Evolutionary conservation across 1,284 basidiomycete species (phyloP).

Genomic region (Leccinum ponderosum): DNA sequence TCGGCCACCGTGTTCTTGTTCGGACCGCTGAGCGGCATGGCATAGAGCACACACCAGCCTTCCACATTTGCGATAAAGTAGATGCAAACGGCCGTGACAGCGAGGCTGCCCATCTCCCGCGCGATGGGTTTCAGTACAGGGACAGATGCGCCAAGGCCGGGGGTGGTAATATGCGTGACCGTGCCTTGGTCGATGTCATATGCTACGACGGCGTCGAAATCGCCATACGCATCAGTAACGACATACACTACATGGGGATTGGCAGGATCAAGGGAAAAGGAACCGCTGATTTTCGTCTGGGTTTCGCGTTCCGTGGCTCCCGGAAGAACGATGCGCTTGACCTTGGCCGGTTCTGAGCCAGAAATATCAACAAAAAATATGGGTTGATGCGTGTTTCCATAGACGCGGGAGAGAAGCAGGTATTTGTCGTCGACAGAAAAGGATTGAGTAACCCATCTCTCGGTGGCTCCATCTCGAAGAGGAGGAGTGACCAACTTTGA

Average conservation of each 20-base stretch:
- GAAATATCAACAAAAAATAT: slow-evolving; percentile 38
- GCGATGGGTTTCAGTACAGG: slow-evolving; percentile 33
- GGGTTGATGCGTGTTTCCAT: slow-evolving; percentile 29
- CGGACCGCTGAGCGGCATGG: slow-evolving; percentile 31
- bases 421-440: slow-evolving; percentile 39
- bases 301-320: slow-evolving; percentile 31
- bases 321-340: slow-evolving; percentile 33
- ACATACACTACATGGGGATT: slow-evolving; percentile 31
- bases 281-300: slow-evolving; percentile 17
- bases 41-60: slow-evolving; percentile 36
- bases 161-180: slow-evolving; percentile 37
- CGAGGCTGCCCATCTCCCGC: slow-evolving; percentile 30
- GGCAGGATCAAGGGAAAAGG: slow-evolving; percentile 32
- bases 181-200: slow-evolving; percentile 31
- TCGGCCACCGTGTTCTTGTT: slow-evolving; percentile 32
- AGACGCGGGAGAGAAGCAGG: slow-evolving; percentile 29
- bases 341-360: slow-evolving; percentile 18
- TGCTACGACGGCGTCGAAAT: slow-evolving; percentile 35
- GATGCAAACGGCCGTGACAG: slow-evolving; percentile 27
- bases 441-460: slow-evolving; percentile 26
- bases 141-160: slow-evolving; percentile 22
- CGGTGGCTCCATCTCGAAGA: slow-evolving; percentile 30
- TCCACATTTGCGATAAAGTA: slow-evolving; percentile 39
- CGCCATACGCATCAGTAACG: slow-evolving; percentile 37
- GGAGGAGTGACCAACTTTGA: slow-evolving; percentile 34